Conservation (phyloP, 108 stramenopile species). For the Licmophora abbreviata region DNA sequence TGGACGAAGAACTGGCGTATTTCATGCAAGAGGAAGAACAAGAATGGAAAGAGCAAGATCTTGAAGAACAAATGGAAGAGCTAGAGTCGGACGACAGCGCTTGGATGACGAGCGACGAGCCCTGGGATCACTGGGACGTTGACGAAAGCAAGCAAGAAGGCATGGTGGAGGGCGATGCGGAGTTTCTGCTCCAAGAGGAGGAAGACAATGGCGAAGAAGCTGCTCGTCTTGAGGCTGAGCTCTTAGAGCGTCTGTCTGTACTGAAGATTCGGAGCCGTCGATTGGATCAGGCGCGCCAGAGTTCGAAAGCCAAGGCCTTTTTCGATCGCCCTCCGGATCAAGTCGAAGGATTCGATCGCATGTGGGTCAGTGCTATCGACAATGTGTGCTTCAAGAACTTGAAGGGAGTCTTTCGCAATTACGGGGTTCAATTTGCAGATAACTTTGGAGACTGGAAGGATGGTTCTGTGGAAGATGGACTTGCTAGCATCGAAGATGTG, state of each 20-base stretch:
- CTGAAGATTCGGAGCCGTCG: constrained; percentile 31
- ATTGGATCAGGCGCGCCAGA: constrained; percentile 58
- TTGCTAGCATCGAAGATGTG: constrained; percentile 69
- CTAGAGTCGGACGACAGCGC: constrained; percentile 7
- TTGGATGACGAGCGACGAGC: constrained; percentile 44
- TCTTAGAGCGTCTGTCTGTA: constrained; percentile 36
- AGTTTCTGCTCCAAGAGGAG: constrained; percentile 19
- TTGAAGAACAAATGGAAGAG: constrained; percentile 25
- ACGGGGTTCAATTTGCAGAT: constrained; percentile 76
- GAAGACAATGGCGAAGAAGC: too few species aligned
- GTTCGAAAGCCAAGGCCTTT: constrained; percentile 53
- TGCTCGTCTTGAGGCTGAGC: constrained; percentile 43
- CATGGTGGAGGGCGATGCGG: background rate
- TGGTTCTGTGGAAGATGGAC: constrained; percentile 44
- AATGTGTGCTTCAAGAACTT: constrained; percentile 58
- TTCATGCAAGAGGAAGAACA: constrained; percentile 22
- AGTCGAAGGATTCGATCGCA: constrained; percentile 62
- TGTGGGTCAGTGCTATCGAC: constrained; percentile 79
- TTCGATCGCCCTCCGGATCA: constrained; percentile 54
- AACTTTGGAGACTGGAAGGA: constrained; percentile 83
- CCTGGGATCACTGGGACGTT: constrained; percentile 61
- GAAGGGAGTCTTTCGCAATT: constrained; percentile 61
- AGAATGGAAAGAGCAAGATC: constrained; percentile 26
- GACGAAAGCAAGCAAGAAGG: constrained; percentile 15
- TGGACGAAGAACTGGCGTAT: constrained; percentile 46